Conservation (phyloP, 2,329 filamentous ascomycete species). For the Apiospora marii region DNA sequence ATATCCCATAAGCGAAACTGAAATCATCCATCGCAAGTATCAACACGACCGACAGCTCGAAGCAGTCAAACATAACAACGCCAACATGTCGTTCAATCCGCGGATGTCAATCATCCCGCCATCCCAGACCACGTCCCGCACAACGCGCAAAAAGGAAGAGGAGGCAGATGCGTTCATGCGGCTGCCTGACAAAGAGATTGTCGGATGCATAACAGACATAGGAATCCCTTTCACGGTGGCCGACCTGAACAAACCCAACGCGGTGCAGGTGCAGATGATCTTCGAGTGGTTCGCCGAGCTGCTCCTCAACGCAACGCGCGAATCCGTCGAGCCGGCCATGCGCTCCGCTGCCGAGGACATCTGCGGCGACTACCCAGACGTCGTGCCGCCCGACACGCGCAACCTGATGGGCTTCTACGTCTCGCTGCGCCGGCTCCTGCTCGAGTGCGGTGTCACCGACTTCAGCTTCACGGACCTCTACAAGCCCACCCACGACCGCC, state of each 20-base stretch:
- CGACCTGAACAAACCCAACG: constrained; percentile 93
- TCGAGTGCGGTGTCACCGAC: constrained; percentile 90
- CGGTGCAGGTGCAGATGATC: constrained; percentile 93
- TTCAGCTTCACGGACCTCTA: constrained; percentile 94
- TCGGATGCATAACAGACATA: constrained; percentile 96
- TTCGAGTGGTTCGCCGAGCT: constrained; percentile 98
- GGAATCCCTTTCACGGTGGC: constrained; percentile 86
- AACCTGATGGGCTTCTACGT: constrained; percentile 97
- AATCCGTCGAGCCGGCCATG: constrained; percentile 95
- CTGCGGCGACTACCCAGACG: constrained; percentile 83
- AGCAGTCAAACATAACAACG: constrained; percentile 11
- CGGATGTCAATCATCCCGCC: constrained; percentile 68
- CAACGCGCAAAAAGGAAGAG: constrained; percentile 64
- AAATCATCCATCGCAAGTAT: too few relatives aligned
- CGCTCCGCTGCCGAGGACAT: constrained; percentile 88
- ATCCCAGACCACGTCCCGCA: constrained; percentile 58
- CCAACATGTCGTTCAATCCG: constrained; percentile 64
- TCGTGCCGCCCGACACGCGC: constrained; percentile 85
- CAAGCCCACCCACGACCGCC: constrained; percentile 85
- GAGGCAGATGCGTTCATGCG: constrained; percentile 67
- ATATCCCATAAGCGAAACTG: neutral
- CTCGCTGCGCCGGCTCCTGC: constrained; percentile 78
- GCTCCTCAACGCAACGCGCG: constrained; percentile 90
- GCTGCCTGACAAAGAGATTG: constrained; percentile 79
- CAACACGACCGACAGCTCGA: neutral